phyloP scores from a whole-genome alignment of 257 asterid species.

The Lycium barbarum region DNA sequence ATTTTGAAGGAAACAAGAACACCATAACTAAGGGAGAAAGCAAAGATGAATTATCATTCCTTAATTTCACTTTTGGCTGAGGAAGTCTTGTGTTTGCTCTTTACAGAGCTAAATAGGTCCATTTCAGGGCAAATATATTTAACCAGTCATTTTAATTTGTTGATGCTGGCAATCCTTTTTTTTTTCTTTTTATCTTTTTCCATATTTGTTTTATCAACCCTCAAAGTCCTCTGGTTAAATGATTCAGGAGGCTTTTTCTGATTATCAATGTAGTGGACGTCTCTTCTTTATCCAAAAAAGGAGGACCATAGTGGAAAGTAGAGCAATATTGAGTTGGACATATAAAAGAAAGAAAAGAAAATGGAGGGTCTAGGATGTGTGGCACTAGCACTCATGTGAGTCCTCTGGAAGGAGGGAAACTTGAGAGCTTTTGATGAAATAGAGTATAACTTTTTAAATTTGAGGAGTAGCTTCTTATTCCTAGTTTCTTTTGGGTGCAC shows the following conservation, averaged over 20 bases:
- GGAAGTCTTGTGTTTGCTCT: neutral
- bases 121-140: neutral
- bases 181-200: neutral
- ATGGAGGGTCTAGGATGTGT: neutral
- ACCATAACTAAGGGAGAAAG: neutral
- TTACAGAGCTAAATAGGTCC: constrained; percentile 7
- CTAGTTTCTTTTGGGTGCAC: neutral
- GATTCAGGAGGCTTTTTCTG: neutral
- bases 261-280: neutral
- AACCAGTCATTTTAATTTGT: neutral
- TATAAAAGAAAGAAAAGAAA: neutral
- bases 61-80: neutral
- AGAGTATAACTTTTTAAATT: neutral
- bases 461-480: neutral
- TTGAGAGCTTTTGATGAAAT: neutral
- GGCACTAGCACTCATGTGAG: neutral
- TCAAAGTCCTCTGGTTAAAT: neutral
- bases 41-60: neutral
- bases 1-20: neutral
- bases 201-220: neutral
- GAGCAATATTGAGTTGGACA: constrained; percentile 16
- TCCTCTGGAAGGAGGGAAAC: neutral
- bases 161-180: neutral
- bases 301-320: neutral
- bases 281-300: neutral